These are phyloP conservation scores for Marchantia paleacea DNA, from an alignment of 225 moss, liverwort and hornwort genomes.

Conservation along the genomic window DNA sequence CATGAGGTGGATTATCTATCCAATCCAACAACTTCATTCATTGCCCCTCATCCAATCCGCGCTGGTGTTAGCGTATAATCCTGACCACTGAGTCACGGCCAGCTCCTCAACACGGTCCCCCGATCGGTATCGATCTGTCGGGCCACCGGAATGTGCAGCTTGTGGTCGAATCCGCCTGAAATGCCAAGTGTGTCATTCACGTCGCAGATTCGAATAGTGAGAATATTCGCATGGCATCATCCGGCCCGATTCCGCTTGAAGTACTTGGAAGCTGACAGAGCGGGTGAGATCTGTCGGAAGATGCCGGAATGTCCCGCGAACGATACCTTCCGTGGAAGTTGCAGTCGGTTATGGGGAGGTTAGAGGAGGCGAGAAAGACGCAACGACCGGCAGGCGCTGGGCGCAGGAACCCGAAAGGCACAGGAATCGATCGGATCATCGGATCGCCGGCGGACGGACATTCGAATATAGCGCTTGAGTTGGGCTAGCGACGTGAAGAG, in stretches of 20 bases:
- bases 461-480: background rate
- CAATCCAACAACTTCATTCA: background rate
- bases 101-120: background rate
- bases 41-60: slow-evolving; percentile 2
- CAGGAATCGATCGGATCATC: too few species aligned
- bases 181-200: slow-evolving; percentile 3
- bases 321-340: slow-evolving; percentile 12
- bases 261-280: background rate
- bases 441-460: background rate
- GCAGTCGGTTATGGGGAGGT: slow-evolving; percentile 3
- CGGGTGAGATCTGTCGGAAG: background rate
- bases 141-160: background rate
- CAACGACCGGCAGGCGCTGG: background rate
- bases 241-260: background rate
- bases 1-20: background rate
- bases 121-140: slow-evolving; percentile 1
- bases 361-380: background rate
- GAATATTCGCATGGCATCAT: background rate
- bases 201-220: background rate
- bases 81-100: slow-evolving; percentile 8
- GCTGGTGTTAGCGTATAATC: slow-evolving; percentile 1
- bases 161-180: background rate
- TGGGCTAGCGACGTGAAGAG: background rate
- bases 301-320: background rate
- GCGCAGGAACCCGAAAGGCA: background rate